Base-by-base conservation (phyloP, 2,329 filamentous ascomycete genomes). In the Epichloe elymi region DNA sequence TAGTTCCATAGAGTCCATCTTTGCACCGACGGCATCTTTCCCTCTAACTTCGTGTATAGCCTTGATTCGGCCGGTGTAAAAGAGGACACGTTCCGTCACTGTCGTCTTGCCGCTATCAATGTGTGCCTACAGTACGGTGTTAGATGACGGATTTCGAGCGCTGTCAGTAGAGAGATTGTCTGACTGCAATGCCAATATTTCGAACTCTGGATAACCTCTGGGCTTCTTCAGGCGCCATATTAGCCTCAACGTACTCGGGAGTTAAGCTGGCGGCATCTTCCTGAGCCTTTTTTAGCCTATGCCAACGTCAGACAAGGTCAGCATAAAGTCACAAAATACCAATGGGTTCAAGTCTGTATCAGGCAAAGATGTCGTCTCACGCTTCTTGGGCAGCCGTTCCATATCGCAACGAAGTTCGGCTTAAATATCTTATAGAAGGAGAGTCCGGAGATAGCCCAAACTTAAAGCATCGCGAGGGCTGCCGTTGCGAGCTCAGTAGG, bases 1-100 rank as follows among this genome's bases (percentile, higher is more conserved):
- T 59, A 98, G 76, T 61, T 98, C 93, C 93, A 98, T 98, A 26
- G 90, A 96, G 74, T 98, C 93, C 93, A 98, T 98, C 75, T 98
- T 98, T 54, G 93, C 93, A 57, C 93, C 93, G 40, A 96, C 89
- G 37, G 86, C 81, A 76, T 98, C 93, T 65, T 91, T 90, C 53
- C 89, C 89, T 63, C 93, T 82, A 42, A 98, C 93, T 71, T 98
- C 93, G 74, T 98, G 93, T 62, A 98, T 97, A 35, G 88, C 79
- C 66, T 94, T 94, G 71, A 96, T 96, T 65, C 93, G 85, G 58
- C 93, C 93, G 51, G 93, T 97, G 70, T 98, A 98, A 78, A 78
- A 98, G 52, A 98, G 84, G 43, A 98, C 89, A 67, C 93, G 86
- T 72, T 98, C 93, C 51, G 90, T 97, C 55, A 83, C 87, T 38